Evolutionary conservation across 2,329 filamentous ascomycete genomes (phyloP), one percentile per base, ranked within the genome.

Genomic region (Diaporthe destruens): DNA sequence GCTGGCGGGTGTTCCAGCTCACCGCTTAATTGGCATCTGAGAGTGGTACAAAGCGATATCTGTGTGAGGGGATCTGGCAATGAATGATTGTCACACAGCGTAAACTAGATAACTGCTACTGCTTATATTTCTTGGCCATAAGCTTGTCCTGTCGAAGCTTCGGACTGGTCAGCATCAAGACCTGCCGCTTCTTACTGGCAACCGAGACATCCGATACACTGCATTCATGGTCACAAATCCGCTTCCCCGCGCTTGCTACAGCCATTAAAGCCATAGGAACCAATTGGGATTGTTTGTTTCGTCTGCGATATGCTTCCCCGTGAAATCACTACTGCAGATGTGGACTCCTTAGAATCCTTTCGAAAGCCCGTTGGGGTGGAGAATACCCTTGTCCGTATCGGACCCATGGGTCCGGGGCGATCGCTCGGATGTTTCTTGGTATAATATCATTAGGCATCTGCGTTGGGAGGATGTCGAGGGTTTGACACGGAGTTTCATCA

Each of bases 41-140:
- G 6, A 42, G 14, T 16, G 3, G 14, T 20, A 59, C 34, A 25
- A 8, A 16, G 16, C 42, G 34, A 14, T 29, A 34, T 59, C 18
- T 59, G 56, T 42, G 56, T 25, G n/a, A 59, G 42, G 34, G n/a
- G 34, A 42, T 42, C 56, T 42, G 12, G 6, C 23, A 23, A 14
- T 16, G 25, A 3, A 2, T 36, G 6, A 11, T 25, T 14, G 56
- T 59, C 0, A 25, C n/a, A 59, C 56, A 42, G 20, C 3, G 16
- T n/a, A 25, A 5, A 29, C n/a, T 42, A 59, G n/a, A 42, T 16
- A 25, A 25, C 1, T 9, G n/a, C 34, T 59, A 59, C n/a, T 59
- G 56, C 56, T 59, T 59, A 59, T 23, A 42, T 39, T 12, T 59
- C 56, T 59, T 42, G 56, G 56, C 34, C n/a, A 25, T 18, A 16